A percentile compares a stretch with the other conserved stretches of the same genome.
Evolutionary conservation across 2,329 filamentous ascomycete genomes (phyloP).

Genomic region (Colletotrichum magnum): DNA sequence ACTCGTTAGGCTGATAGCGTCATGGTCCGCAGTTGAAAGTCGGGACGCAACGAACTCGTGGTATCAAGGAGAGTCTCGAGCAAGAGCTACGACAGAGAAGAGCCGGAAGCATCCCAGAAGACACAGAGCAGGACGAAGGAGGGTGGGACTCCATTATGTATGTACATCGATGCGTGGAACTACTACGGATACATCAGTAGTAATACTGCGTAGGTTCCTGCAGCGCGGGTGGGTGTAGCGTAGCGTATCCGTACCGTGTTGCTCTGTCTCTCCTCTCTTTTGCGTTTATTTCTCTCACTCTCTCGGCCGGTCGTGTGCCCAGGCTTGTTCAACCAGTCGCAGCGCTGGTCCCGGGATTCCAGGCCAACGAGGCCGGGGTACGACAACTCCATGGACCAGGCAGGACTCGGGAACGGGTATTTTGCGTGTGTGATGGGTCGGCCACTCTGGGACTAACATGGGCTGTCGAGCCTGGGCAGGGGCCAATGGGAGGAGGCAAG

Average conservation of each 20-base stretch:
- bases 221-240: slow-evolving; percentile 15
- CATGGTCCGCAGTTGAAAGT: slow-evolving; percentile 26
- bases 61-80: slow-evolving; percentile 41
- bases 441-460: slow-evolving; percentile 33
- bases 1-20: slow-evolving; percentile 31
- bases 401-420: slow-evolving; percentile 38
- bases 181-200: not conserved
- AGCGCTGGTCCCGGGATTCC: slow-evolving; percentile 24
- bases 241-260: not conserved
- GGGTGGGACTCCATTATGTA: slow-evolving; percentile 40
- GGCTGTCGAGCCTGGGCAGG: slow-evolving; percentile 20
- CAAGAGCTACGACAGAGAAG: slow-evolving; percentile 29
- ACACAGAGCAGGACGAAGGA: slow-evolving; percentile 17
- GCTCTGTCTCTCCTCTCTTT: slow-evolving; percentile 5
- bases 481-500: slow-evolving; percentile 29
- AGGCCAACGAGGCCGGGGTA: slow-evolving; percentile 34
- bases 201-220: slow-evolving; percentile 17
- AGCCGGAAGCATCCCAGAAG: slow-evolving; percentile 30
- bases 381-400: slow-evolving; percentile 35
- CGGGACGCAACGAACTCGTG: slow-evolving; percentile 30
- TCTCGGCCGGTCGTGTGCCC: slow-evolving; percentile 13
- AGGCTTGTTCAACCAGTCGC: slow-evolving; percentile 35
- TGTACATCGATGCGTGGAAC: slow-evolving; percentile 27
- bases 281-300: slow-evolving; percentile 15
- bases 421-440: slow-evolving; percentile 35